Evolutionary conservation across 2,329 filamentous ascomycete genomes (phyloP).

Genomic region (Macrophomina phaseolina): DNA sequence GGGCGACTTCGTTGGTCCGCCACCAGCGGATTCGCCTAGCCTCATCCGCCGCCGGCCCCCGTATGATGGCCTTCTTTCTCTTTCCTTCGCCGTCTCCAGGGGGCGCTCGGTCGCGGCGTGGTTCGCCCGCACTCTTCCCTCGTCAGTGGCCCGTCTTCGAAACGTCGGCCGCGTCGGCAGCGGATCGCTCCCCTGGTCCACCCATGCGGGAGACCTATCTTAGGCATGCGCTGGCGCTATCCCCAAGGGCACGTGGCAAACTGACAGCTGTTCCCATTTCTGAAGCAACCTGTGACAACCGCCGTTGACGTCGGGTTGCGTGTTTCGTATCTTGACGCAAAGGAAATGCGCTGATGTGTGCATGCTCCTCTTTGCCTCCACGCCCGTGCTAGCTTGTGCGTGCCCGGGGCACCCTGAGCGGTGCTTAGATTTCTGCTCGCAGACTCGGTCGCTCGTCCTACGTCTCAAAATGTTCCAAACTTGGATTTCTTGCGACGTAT

Average conservation of each 20-base stretch:
- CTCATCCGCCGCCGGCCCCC: not conserved
- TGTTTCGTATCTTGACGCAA: not conserved
- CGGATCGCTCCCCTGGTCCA: not conserved
- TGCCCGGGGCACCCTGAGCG: not conserved
- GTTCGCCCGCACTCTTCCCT: not conserved
- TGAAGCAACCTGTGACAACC: not conserved
- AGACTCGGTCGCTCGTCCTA: not conserved
- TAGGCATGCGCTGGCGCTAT: not conserved
- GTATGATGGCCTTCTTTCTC: not conserved
- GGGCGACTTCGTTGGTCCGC: not conserved
- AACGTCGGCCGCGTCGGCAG: constrained; percentile 11
- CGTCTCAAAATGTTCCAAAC: not conserved
- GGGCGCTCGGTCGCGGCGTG: not conserved
- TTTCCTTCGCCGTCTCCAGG: not conserved
- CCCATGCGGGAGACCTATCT: not conserved
- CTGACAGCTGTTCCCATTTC: not conserved
- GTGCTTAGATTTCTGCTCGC: not conserved
- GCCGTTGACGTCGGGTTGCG: not conserved
- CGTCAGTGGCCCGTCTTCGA: not conserved
- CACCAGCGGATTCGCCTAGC: constrained; percentile 3
- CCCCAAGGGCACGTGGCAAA: not conserved
- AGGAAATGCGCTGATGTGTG: not conserved
- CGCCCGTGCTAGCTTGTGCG: not conserved
- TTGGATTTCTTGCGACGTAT: not conserved
- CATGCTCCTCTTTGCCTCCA: not conserved